Conservation (phyloP, 345 rosid genomes). For the Leavenworthia alabamica region DNA sequence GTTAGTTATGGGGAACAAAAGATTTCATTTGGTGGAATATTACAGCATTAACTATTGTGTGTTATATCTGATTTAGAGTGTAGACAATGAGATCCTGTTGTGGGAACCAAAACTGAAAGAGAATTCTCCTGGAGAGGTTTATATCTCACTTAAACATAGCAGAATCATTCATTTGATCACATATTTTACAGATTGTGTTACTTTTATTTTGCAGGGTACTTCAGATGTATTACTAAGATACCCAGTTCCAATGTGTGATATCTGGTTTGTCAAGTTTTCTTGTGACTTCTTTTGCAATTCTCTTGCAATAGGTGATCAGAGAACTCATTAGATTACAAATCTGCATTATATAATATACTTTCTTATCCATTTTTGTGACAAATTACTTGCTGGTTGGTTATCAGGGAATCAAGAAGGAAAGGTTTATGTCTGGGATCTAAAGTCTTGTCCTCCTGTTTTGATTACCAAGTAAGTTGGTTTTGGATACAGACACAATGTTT, state of each 20-base stretch:
- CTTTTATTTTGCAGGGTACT: conserved; percentile 47
- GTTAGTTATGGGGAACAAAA: conserved; percentile 31
- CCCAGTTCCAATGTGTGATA: conserved; percentile 87
- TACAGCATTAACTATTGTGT: not conserved
- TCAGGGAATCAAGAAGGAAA: conserved; percentile 96
- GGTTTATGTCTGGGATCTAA: conserved; percentile 91
- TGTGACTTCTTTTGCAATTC: conserved; percentile 71
- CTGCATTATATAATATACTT: not conserved
- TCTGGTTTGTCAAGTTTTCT: conserved; percentile 97
- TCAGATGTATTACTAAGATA: conserved; percentile 84
- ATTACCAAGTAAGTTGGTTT: conserved; percentile 49
- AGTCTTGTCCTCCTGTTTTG: conserved; percentile 90
- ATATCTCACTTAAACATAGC: not conserved
- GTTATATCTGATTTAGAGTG: conserved; percentile 54
- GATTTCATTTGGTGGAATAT: conserved; percentile 1
- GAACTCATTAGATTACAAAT: not conserved
- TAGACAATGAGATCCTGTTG: conserved; percentile 86
- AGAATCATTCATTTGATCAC: not conserved
- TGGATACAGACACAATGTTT: not conserved
- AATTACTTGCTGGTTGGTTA: conserved; percentile 1
- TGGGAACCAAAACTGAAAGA: conserved; percentile 98
- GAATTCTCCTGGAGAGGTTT: conserved; percentile 96
- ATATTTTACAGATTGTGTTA: not conserved
- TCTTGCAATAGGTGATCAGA: conserved; percentile 66
- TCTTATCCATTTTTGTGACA: not conserved